Conservation (phyloP, 345 rosid species). For the Murraya paniculata region DNA sequence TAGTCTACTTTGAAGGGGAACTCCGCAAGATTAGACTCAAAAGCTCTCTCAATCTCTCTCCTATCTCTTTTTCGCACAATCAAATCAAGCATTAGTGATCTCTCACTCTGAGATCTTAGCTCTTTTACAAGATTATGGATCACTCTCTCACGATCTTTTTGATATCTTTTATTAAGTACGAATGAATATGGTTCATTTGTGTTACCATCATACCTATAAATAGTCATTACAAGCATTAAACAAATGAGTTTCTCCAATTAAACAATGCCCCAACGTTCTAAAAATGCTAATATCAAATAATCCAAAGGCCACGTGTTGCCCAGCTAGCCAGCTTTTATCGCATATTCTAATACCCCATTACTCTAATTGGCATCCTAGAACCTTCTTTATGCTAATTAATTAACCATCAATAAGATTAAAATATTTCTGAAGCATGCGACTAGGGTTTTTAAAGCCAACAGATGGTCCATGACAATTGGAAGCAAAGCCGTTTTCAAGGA, state of each 20-base stretch:
- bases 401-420: constrained; percentile 16
- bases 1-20: constrained; percentile 19
- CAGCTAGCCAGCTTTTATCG: background rate
- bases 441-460: constrained; percentile 33
- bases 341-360: constrained; percentile 35
- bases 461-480: constrained; percentile 26
- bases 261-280: constrained; percentile 41
- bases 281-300: constrained; percentile 25
- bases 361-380: constrained; percentile 50
- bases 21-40: constrained; percentile 8
- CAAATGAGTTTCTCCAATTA: constrained; percentile 27
- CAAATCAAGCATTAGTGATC: constrained; percentile 18
- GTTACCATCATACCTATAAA: constrained; percentile 35
- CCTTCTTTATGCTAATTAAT: constrained; percentile 30
- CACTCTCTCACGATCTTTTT: constrained; percentile 3
- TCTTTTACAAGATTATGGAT: constrained; percentile 3
- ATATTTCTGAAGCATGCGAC: constrained; percentile 27
- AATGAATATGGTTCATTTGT: constrained; percentile 7
- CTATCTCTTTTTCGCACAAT: background rate
- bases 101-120: constrained; percentile 8
- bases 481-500: constrained; percentile 32
- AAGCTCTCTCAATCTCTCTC: background rate
- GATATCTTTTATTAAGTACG: background rate
- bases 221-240: constrained; percentile 25
- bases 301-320: constrained; percentile 29